phyloP scores from a whole-genome alignment of 1,139 yeast genomes.

The Saccharomyces uvarum region DNA sequence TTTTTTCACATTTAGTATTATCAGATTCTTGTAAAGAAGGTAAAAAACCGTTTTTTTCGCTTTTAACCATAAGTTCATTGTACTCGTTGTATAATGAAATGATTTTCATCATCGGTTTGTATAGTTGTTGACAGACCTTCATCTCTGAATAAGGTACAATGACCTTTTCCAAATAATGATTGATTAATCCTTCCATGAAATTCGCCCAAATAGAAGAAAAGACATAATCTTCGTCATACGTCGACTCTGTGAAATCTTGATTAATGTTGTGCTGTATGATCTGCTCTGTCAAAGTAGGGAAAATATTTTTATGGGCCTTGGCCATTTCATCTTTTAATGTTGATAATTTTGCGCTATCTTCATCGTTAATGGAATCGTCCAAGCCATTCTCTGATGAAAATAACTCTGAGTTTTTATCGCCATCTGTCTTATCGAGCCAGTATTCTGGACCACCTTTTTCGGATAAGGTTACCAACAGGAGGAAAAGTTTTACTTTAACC shows the following conservation, averaged over 20 bases:
- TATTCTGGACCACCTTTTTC: slow-evolving; percentile 33
- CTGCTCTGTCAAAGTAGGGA: slow-evolving; percentile 26
- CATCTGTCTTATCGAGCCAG: slow-evolving; percentile 29
- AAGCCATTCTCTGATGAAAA: not conserved
- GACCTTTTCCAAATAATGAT: slow-evolving; percentile 31
- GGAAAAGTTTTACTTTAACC: slow-evolving; percentile 28
- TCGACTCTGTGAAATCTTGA: slow-evolving; percentile 26
- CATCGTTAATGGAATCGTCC: not conserved
- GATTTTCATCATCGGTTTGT: slow-evolving; percentile 33
- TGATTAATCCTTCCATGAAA: slow-evolving; percentile 33
- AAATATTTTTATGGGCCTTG: slow-evolving; percentile 5
- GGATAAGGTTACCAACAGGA: slow-evolving; percentile 28
- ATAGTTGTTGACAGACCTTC: slow-evolving; percentile 33
- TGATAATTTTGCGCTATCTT: not conserved
- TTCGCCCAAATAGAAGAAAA: slow-evolving; percentile 34
- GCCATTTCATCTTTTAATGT: not conserved
- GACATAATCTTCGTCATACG: slow-evolving; percentile 31
- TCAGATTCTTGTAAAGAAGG: slow-evolving; percentile 12
- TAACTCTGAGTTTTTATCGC: slow-evolving; percentile 6
- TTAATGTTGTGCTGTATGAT: slow-evolving; percentile 30
- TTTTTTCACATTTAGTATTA: slow-evolving; percentile 4
- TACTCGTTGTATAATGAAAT: slow-evolving; percentile 32
- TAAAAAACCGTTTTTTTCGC: slow-evolving; percentile 30
- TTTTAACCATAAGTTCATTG: slow-evolving; percentile 31
- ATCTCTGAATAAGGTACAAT: slow-evolving; percentile 32